Conservation (phyloP, 2,329 filamentous ascomycete genomes). For the Aspergillus fumigatiaffinis region DNA sequence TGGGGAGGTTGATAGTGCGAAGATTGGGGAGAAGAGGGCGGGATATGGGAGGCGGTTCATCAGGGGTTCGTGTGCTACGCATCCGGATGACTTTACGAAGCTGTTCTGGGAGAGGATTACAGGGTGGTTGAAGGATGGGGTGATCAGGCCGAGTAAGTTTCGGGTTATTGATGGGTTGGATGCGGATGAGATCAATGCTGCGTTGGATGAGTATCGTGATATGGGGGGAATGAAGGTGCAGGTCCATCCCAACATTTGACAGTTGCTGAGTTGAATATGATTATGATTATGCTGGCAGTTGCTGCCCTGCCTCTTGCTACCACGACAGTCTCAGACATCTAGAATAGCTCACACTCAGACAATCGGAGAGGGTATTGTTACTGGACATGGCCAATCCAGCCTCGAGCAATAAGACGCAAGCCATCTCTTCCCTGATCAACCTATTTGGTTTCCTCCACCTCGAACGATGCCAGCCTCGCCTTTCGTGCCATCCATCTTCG, state of each 20-base stretch:
- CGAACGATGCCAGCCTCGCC: conserved; percentile 20
- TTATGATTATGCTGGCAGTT: not conserved
- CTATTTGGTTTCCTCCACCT: conserved; percentile 1
- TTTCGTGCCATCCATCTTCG: conserved; percentile 38
- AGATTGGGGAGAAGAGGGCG: conserved; percentile 27
- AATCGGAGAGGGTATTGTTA: not conserved
- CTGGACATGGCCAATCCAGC: not conserved
- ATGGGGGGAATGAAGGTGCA: conserved; percentile 27
- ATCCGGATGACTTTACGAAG: conserved; percentile 21
- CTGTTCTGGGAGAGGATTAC: conserved; percentile 30
- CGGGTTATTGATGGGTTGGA: conserved; percentile 30
- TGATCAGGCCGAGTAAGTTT: conserved; percentile 28
- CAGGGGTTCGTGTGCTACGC: conserved; percentile 19
- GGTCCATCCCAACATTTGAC: conserved; percentile 7
- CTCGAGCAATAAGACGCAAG: not conserved
- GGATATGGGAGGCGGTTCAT: conserved; percentile 29
- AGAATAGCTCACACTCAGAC: not conserved
- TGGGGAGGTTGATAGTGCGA: conserved; percentile 18
- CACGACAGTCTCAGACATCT: not conserved
- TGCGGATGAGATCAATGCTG: conserved; percentile 32
- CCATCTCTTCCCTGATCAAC: not conserved
- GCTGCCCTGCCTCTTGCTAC: not conserved
- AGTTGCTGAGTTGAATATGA: not conserved
- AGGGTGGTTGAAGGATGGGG: conserved; percentile 25
- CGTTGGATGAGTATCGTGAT: conserved; percentile 37